phyloP scores from a whole-genome alignment of 768 basidiomycete genomes.

The Pleurotus platypus region DNA sequence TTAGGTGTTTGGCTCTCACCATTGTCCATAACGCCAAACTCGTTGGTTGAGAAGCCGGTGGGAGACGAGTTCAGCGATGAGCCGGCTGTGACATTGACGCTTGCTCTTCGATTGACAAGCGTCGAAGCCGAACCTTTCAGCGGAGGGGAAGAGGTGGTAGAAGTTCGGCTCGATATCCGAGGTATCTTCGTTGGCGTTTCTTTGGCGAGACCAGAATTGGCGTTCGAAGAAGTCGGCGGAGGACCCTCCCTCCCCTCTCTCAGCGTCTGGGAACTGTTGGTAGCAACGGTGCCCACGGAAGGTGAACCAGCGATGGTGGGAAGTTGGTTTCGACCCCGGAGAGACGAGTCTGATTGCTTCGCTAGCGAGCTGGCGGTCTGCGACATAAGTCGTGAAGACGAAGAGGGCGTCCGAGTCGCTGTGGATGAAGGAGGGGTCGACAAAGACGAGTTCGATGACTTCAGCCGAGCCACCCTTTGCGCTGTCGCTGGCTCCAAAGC shows the following conservation, averaged over 20 bases:
- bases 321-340: conserved; percentile 70
- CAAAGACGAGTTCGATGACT: conserved; percentile 47
- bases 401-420: conserved; percentile 37
- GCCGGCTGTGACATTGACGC: conserved; percentile 49
- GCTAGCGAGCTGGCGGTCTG: conserved; percentile 87
- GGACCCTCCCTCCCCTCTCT: conserved; percentile 54
- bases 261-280: conserved; percentile 38
- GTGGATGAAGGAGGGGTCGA: conserved; percentile 38
- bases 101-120: conserved; percentile 59
- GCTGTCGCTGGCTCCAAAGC: conserved; percentile 80
- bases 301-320: conserved; percentile 95
- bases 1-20: conserved; percentile 48
- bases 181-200: conserved; percentile 94
- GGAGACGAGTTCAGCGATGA: conserved; percentile 69
- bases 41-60: conserved; percentile 51
- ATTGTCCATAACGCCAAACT: conserved; percentile 80
- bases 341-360: conserved; percentile 80
- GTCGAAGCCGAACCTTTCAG: conserved; percentile 50
- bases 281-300: conserved; percentile 67
- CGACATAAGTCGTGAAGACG: conserved; percentile 66
- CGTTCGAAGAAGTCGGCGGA: conserved; percentile 53
- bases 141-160: conserved; percentile 71
- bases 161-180: conserved; percentile 83
- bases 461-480: conserved; percentile 81
- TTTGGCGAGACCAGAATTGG: conserved; percentile 53